Percentiles rank a stretch among this genome's conserved stretches.
phyloP scores from a whole-genome alignment of 2,329 filamentous ascomycete species.

The Botrytis porri region DNA sequence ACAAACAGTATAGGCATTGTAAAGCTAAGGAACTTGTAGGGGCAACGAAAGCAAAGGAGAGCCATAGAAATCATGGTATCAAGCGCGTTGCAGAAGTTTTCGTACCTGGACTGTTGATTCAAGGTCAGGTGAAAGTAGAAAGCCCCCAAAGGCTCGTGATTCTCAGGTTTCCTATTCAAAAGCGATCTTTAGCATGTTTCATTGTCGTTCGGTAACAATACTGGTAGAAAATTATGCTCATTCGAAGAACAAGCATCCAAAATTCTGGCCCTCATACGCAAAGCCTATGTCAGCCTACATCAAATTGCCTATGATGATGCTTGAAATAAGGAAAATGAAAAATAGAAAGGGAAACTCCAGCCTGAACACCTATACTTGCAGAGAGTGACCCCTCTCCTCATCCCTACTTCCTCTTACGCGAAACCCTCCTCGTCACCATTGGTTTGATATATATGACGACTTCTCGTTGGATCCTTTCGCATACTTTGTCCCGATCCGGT shows the following conservation, averaged over 20 bases:
- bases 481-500: constrained; percentile 93
- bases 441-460: constrained; percentile 79
- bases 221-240: constrained; percentile 25
- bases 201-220: constrained; percentile 11
- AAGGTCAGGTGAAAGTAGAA: constrained; percentile 9
- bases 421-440: constrained; percentile 64
- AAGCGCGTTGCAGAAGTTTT: constrained; percentile 2
- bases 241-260: constrained; percentile 24
- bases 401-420: constrained; percentile 18
- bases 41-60: not conserved
- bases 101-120: constrained; percentile 14
- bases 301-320: constrained; percentile 26
- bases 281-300: constrained; percentile 45
- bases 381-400: constrained; percentile 39
- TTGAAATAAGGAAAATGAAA: constrained; percentile 14
- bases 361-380: constrained; percentile 38
- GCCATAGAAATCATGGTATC: not conserved
- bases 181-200: constrained; percentile 23
- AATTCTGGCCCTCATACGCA: constrained; percentile 26
- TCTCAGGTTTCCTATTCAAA: constrained; percentile 20
- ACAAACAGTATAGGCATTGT: not conserved
- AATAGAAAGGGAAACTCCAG: constrained; percentile 34
- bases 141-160: not conserved
- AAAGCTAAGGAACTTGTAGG: not conserved
- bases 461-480: constrained; percentile 84